A percentile compares a stretch with the other conserved stretches of the same genome.
Conservation (phyloP, 768 basidiomycete genomes). For the Leccinum obscurum region DNA sequence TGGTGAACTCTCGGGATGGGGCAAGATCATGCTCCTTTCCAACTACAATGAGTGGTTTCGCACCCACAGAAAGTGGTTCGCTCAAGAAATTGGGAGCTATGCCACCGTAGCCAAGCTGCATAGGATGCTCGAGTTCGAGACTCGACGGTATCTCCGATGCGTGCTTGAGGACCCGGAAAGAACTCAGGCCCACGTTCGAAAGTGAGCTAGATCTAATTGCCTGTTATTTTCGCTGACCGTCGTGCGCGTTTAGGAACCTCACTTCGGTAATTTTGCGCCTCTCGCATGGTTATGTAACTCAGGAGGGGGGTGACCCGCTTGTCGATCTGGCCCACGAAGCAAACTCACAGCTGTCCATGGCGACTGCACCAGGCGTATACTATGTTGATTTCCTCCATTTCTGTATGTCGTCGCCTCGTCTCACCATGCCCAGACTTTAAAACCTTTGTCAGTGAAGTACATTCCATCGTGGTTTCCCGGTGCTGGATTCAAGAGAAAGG, state of each 20-base stretch:
- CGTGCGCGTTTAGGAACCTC: conserved; percentile 2
- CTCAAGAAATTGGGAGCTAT: too few species aligned
- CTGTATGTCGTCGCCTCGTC: conserved; percentile 6
- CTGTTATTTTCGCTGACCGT: not conserved
- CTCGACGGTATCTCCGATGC: conserved; percentile 10
- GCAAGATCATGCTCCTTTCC: too few species aligned
- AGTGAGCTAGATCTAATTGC: not conserved
- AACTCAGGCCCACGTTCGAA: not conserved
- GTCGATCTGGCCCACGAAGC: conserved; percentile 31
- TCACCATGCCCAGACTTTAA: not conserved
- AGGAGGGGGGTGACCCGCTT: conserved; percentile 37
- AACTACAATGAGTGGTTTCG: too few species aligned
- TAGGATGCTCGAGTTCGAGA: conserved; percentile 18
- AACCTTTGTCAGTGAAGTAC: conserved; percentile 23
- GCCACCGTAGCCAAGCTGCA: too few species aligned
- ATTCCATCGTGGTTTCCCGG: conserved; percentile 26
- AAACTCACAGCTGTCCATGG: conserved; percentile 21
- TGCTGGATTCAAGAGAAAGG: conserved; percentile 18
- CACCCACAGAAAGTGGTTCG: too few species aligned
- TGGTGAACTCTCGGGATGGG: too few species aligned
- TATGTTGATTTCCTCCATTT: conserved; percentile 21
- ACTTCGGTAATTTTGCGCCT: conserved; percentile 35
- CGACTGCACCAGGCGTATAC: conserved; percentile 2
- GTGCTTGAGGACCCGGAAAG: conserved; percentile 11
- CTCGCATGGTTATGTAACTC: conserved; percentile 42